These are phyloP conservation scores for Colletotrichum somersetense DNA, from an alignment of 2,329 filamentous ascomycete species.

Conservation along the genomic window DNA sequence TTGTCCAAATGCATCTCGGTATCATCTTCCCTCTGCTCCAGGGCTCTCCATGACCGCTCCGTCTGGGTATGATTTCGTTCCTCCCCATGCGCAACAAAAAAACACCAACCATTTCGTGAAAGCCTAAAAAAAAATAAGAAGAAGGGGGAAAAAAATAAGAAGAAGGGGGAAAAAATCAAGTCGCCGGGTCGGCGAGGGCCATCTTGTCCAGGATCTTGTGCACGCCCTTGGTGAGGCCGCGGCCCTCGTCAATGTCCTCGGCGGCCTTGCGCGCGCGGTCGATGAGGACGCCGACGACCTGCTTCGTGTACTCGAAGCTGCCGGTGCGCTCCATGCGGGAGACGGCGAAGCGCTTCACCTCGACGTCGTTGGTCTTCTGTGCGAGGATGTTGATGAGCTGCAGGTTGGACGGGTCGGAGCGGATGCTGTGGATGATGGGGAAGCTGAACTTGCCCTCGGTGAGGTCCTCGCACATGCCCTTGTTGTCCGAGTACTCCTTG, in stretches of 20 bases:
- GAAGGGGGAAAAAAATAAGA: neutral
- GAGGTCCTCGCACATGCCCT: slow-evolving; percentile 93
- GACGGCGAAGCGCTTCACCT: slow-evolving; percentile 93
- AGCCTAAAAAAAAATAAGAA: neutral
- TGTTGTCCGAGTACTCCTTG: slow-evolving; percentile 84
- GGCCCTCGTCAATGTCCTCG: slow-evolving; percentile 72
- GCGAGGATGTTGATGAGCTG: slow-evolving; percentile 93
- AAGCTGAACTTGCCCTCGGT: slow-evolving; percentile 98
- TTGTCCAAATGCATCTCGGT: neutral
- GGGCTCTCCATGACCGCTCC: neutral
- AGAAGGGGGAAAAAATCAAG: neutral
- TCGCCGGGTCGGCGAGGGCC: slow-evolving; percentile 47
- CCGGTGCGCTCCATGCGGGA: slow-evolving; percentile 91
- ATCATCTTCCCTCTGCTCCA: neutral
- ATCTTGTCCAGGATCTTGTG: slow-evolving; percentile 79
- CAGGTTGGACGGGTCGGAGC: slow-evolving; percentile 77
- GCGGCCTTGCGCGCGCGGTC: slow-evolving; percentile 73
- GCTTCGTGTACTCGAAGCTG: slow-evolving; percentile 87
- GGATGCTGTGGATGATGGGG: slow-evolving; percentile 93
- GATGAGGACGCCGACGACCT: slow-evolving; percentile 74
- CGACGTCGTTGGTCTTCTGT: slow-evolving; percentile 87
- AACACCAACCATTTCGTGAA: too few relatives aligned
- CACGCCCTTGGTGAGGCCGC: slow-evolving; percentile 68
- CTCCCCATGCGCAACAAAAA: neutral
- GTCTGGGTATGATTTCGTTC: neutral